Percentiles rank a stretch among this genome's conserved stretches.
Conservation (phyloP, 441 rosid species). For the Rhodomyrtus psidioides region DNA sequence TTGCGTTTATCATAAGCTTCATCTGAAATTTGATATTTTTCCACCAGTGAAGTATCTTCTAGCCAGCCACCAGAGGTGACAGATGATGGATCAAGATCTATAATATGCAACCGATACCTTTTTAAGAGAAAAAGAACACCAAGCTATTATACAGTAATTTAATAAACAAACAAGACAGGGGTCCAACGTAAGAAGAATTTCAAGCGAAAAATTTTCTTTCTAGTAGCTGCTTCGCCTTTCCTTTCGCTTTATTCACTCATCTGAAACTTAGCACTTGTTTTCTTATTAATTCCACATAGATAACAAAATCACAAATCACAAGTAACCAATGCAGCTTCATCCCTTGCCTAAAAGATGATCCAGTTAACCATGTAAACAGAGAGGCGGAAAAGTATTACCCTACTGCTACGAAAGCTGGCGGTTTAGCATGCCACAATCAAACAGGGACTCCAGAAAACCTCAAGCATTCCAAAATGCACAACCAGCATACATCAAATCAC, state of each 20-base stretch:
- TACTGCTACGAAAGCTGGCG: too few species aligned
- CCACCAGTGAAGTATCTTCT: conserved; percentile 84
- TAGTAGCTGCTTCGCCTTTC: too few species aligned
- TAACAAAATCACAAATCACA: neutral
- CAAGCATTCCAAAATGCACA: neutral
- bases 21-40: conserved; percentile 81
- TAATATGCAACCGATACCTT: conserved; percentile 69
- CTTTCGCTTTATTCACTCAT: too few species aligned
- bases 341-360: neutral
- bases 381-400: neutral
- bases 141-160: neutral
- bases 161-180: neutral
- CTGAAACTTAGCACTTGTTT: too few species aligned
- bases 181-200: neutral
- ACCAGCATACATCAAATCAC: neutral
- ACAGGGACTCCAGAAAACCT: neutral
- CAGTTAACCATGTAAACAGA: neutral
- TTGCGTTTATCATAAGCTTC: conserved; percentile 75
- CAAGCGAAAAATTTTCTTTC: neutral
- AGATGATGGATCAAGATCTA: conserved; percentile 87
- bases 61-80: conserved; percentile 96
- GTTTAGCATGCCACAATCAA: neutral
- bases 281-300: too few species aligned
- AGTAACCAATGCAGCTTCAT: neutral
- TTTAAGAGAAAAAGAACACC: neutral